These are phyloP conservation scores for Cyclotella sp. DNA, from an alignment of 108 stramenopile genomes.

Conservation along the genomic window DNA sequence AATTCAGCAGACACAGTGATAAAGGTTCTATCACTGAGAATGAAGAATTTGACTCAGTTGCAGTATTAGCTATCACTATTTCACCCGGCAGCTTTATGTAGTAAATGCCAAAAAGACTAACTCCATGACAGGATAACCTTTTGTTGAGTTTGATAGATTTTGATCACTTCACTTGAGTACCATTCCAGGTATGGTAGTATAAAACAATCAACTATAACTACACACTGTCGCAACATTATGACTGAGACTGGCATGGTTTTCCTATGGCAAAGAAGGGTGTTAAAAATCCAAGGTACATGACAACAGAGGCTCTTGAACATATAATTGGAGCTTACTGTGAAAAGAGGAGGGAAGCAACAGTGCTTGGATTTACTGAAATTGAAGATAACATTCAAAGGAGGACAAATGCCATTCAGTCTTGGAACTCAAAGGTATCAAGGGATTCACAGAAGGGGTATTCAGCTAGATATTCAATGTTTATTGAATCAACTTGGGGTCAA, in stretches of 20 bases:
- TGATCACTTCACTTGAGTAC: too few relatives aligned
- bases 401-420: background rate
- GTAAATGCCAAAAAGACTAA: too few relatives aligned
- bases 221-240: too few relatives aligned
- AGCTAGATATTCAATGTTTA: background rate
- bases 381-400: background rate
- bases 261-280: background rate
- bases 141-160: too few relatives aligned
- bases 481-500: background rate
- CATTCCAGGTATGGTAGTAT: too few relatives aligned
- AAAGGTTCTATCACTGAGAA: too few relatives aligned
- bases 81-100: too few relatives aligned
- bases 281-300: background rate
- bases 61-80: too few relatives aligned
- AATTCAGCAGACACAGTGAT: too few relatives aligned
- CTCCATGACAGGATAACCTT: too few relatives aligned
- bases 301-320: conserved; percentile 12
- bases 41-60: too few relatives aligned
- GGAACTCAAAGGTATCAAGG: background rate
- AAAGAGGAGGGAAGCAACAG: conserved; percentile 11
- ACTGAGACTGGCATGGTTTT: background rate
- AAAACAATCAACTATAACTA: too few relatives aligned
- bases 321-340: background rate
- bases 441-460: background rate
- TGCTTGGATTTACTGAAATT: conserved; percentile 11